Base-by-base conservation (phyloP, 2,329 filamentous ascomycete genomes). In the Bipolaris zeicola region DNA sequence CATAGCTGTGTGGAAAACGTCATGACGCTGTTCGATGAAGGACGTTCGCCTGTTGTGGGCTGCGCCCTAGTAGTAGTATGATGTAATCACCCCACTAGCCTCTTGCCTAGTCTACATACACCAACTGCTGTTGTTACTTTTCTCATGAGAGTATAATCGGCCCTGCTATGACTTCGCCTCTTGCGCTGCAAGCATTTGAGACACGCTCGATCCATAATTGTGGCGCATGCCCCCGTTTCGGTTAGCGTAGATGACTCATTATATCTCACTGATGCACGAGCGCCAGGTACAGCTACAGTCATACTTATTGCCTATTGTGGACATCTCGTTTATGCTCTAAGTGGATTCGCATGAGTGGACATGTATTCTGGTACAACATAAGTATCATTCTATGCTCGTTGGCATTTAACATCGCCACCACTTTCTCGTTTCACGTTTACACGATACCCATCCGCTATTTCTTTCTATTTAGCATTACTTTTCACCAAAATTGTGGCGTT, bases 211-310 rank as follows among this genome's bases (percentile, higher is more conserved):
- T 22, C 34, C 7, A 37, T 26, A 50, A n/a, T 2, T 50, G 60
- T 65, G 62, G 63, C 62, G 64, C 62, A 62, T 58, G 46, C 38
- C 36, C 47, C 39, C 3, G 6, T 34, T 54, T 20, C 22, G 24
- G 52, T 57, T 69, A 68, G 66, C 58, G 64, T 38, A 28, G 50
- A 68, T 70, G 66, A 70, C 51, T 70, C 66, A 70, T 58, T 62
- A 63, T 62, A n/a, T 49, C 55, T 67, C 63, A 66, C 57, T 37
- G n/a, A 26, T 13, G 24, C 42, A 34, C 38, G 13, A 61, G 55
- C 41, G 48, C 42, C 44, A 47, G 36, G 42, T 14, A 42, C 34
- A 20, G n/a, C 42, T 28, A 26, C 64, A 66, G 61, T 67, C 64
- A 67, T 61, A 62, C 45, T n/a, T 28, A 31, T 34, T 13, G 42